A percentile compares a stretch with the other conserved stretches of the same genome.
Evolutionary conservation across 352 stramenopile species (phyloP).

Genomic region (Thalassiosira mediterranea): DNA sequence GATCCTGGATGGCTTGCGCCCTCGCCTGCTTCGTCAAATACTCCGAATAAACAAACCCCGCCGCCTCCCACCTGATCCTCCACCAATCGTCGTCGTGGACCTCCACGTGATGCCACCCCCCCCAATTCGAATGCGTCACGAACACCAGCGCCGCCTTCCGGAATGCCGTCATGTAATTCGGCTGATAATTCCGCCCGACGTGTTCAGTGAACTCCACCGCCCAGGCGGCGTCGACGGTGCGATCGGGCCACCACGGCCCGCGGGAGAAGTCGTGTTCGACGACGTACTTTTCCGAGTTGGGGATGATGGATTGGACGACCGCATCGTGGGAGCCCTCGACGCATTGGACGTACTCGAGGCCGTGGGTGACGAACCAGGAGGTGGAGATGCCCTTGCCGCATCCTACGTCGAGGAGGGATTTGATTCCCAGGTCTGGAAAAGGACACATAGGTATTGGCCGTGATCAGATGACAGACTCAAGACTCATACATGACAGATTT

Average conservation of each 20-base stretch:
- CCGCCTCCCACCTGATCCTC: slow-evolving; percentile 65
- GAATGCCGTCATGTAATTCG: slow-evolving; percentile 82
- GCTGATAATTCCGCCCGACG: slow-evolving; percentile 75
- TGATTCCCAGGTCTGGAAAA: slow-evolving; percentile 56
- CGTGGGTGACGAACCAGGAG: slow-evolving; percentile 51
- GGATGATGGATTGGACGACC: slow-evolving; percentile 41
- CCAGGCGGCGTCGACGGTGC: slow-evolving; percentile 81
- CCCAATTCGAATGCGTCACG: slow-evolving; percentile 56
- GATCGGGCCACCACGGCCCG: slow-evolving; percentile 82
- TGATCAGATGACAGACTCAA: no score
- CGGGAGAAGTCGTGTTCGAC: slow-evolving; percentile 41
- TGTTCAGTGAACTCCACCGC: slow-evolving; percentile 76
- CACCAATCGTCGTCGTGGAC: slow-evolving; percentile 84
- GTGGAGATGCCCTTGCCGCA: slow-evolving; percentile 63
- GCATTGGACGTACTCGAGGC: slow-evolving; percentile 49
- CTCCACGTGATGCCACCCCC: slow-evolving; percentile 87
- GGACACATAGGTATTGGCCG: neutral
- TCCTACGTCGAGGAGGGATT: slow-evolving; percentile 71
- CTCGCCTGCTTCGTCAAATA: slow-evolving; percentile 65
- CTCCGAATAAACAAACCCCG: slow-evolving; percentile 75
- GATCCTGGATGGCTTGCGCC: slow-evolving; percentile 44
- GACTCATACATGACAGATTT: neutral
- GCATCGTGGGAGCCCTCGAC: slow-evolving; percentile 59
- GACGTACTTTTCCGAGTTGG: slow-evolving; percentile 32
- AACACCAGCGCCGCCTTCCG: slow-evolving; percentile 58